Conservation (phyloP, 352 stramenopile species). For the Phytophthora multivora region DNA sequence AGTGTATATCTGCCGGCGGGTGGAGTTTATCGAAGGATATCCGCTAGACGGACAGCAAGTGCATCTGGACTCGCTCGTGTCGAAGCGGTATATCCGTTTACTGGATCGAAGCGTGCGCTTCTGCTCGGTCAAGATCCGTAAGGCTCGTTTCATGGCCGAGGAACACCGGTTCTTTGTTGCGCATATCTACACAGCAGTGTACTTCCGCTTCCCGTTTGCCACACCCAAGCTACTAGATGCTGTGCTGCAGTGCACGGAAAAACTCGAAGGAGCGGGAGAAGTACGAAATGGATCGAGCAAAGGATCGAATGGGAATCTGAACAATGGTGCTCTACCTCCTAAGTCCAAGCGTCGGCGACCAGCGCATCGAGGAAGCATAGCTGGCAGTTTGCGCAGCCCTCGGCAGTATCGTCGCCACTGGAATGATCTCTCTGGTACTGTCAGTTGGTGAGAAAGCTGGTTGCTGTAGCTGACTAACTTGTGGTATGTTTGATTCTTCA, state of each 20-base stretch:
- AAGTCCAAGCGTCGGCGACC: conserved; percentile 26
- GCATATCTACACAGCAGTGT: conserved; percentile 71
- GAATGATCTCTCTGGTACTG: conserved; percentile 59
- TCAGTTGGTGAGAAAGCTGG: not conserved
- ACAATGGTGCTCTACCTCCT: conserved; percentile 13
- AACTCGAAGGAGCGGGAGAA: conserved; percentile 42
- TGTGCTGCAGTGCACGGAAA: conserved; percentile 58
- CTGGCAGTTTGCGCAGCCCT: conserved; percentile 53
- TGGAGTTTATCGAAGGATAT: conserved; percentile 80
- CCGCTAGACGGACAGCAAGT: conserved; percentile 61
- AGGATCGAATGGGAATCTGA: conserved; percentile 14
- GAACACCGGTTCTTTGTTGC: conserved; percentile 77
- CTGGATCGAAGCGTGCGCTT: conserved; percentile 64
- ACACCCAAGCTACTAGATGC: conserved; percentile 52
- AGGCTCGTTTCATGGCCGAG: conserved; percentile 67
- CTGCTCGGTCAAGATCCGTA: conserved; percentile 65
- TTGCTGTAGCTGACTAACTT: conserved; percentile 2
- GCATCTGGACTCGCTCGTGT: conserved; percentile 53
- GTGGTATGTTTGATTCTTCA: conserved; percentile 11
- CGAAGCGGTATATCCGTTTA: conserved; percentile 64
- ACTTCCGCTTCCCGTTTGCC: conserved; percentile 70
- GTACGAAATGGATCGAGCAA: conserved; percentile 8
- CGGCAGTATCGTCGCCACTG: conserved; percentile 57
- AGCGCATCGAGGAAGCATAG: conserved; percentile 15
- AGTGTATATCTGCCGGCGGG: conserved; percentile 72